Base-by-base conservation (phyloP, 2,329 filamentous ascomycete genomes). In the Colletotrichum melonis region DNA sequence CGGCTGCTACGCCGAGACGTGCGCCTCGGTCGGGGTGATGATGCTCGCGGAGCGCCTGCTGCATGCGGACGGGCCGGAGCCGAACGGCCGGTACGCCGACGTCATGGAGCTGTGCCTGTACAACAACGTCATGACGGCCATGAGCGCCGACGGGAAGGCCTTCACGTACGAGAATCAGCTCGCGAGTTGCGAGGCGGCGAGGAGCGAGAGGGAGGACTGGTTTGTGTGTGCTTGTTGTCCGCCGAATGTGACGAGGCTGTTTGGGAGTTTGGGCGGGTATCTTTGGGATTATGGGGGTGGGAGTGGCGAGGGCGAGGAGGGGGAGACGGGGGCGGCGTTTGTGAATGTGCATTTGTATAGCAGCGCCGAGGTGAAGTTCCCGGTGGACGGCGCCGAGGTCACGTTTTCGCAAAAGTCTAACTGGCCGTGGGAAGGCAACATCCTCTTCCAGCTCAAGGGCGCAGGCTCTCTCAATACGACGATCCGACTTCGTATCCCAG, bases 151-250 rank as follows among this genome's bases (percentile, higher is more conserved):
- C 74, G 90, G 90, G 2, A 88, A 83, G 38, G 83, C 82, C 1
- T 92, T 92, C 78, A 90, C 89, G 0, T 92, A 92, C 73, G 87
- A 88, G 65, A 92, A 92, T 75, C 90, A 91, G 72, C 82, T 92
- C 0, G 88, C 87, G 0, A 90, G 88, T 42, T 89, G 86, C 9
- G 85, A 88, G 8, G 78, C 78, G 1, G 84, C 90, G 68, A 82
- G 83, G 22, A 90, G 86, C 24, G 81, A 83, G 69, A 83, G 90
- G 16, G 82, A 86, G 38, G 85, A 87, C 26, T 92, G 90, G 90
- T 92, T 91, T 67, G 86, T 86, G 63, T 87, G 86, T 49, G 88
- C 89, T 6, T 92, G 89, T 74, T 92, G 90, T 76, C 90, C 90
- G 3, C 90, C 90, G 0, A 92, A 91, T 75, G 81, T 92, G 1